A percentile compares a stretch with the other conserved stretches of the same genome.
phyloP scores from a whole-genome alignment of 2,329 filamentous ascomycete genomes.

The Aspergillus niger region DNA sequence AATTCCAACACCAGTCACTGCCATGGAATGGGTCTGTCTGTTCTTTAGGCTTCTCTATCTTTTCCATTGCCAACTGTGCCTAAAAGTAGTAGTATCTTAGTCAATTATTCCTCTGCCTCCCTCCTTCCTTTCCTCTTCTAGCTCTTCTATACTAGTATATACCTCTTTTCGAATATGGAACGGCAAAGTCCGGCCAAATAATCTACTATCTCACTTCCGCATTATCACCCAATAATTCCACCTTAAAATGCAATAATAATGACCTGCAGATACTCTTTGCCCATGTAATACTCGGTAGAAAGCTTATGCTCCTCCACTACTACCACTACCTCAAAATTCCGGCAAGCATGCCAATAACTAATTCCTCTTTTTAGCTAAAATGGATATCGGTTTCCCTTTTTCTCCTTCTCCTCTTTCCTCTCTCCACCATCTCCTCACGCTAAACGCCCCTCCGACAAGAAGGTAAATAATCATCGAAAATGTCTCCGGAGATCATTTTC shows the following conservation, averaged over 20 bases:
- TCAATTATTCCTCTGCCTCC: neutral
- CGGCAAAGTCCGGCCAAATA: neutral
- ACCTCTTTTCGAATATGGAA: neutral
- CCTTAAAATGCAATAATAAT: too few relatives aligned
- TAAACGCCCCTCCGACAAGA: neutral
- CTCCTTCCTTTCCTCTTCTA: neutral
- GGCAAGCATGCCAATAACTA: neutral
- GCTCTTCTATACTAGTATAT: neutral
- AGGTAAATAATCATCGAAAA: neutral
- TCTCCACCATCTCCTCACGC: constrained; percentile 2
- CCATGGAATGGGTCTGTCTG: constrained; percentile 1
- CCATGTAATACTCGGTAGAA: neutral
- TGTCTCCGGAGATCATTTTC: neutral
- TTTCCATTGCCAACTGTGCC: neutral
- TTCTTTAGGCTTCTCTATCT: neutral
- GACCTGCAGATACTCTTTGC: neutral
- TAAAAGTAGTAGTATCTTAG: too few relatives aligned
- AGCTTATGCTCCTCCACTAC: constrained; percentile 3
- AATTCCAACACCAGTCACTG: neutral
- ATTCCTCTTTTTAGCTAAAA: neutral
- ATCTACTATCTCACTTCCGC: neutral
- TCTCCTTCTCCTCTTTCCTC: neutral
- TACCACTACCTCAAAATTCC: neutral
- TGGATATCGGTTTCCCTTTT: too few relatives aligned
- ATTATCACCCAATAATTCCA: too few relatives aligned